Conservation (phyloP, 2,329 filamentous ascomycete species). For the Esteya vermicola region DNA sequence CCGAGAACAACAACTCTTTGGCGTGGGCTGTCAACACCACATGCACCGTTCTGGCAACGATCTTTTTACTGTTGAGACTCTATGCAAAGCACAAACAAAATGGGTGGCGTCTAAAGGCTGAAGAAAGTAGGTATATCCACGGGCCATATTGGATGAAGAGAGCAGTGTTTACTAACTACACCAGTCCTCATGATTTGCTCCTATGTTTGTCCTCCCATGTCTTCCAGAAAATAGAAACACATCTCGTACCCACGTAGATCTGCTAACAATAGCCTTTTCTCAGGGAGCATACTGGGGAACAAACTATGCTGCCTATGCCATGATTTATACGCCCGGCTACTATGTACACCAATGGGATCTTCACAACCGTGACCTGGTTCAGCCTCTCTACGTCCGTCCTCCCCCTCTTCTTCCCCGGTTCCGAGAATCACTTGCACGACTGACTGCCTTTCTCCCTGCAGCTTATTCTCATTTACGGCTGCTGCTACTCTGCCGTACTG, state of each 20-base stretch:
- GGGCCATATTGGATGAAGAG: too few species aligned
- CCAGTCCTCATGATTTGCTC: constrained; percentile 3
- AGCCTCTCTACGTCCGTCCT: too few species aligned
- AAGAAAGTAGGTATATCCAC: constrained; percentile 1
- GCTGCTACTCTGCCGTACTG: constrained; percentile 21
- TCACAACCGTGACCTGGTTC: constrained; percentile 12
- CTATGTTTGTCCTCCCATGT: constrained; percentile 3
- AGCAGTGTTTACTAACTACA: not conserved
- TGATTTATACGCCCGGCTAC: constrained; percentile 18
- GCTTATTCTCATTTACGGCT: constrained; percentile 19
- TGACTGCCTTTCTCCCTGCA: constrained; percentile 6
- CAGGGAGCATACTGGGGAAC: constrained; percentile 7
- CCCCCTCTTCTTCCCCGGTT: too few species aligned
- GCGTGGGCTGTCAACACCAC: constrained; percentile 5
- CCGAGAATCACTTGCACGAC: too few species aligned
- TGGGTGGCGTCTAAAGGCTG: not conserved
- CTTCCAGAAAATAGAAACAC: not conserved
- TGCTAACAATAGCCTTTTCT: not conserved
- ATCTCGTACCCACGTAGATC: too few species aligned
- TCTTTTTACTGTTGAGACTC: constrained; percentile 11
- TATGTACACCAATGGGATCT: constrained; percentile 23
- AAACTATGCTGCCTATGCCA: constrained; percentile 11
- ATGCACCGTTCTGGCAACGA: constrained; percentile 11
- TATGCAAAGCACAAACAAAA: not conserved
- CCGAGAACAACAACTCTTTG: constrained; percentile 5